A percentile compares a stretch with the other conserved stretches of the same genome.
These are phyloP conservation scores for Trichoderma afroharzianum DNA, from an alignment of 2,329 filamentous ascomycete species.

Conservation along the genomic window DNA sequence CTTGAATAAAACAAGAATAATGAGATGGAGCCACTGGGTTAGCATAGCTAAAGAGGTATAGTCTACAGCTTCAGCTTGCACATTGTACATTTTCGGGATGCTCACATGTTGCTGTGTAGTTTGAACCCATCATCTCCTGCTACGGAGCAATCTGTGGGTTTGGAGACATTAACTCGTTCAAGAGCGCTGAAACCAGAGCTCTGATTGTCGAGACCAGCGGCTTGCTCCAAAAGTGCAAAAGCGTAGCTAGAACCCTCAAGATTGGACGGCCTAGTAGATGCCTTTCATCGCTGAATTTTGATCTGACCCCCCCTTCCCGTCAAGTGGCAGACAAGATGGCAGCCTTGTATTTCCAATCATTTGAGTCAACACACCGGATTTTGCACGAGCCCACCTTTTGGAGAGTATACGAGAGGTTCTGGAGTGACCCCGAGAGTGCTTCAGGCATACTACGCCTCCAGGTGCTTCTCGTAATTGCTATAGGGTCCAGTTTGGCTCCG, in stretches of 20 bases:
- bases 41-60: neutral
- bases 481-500: conserved; percentile 27
- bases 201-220: conserved; percentile 21
- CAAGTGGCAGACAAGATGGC: conserved; percentile 48
- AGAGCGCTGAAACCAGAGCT: neutral
- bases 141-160: neutral
- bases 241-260: conserved; percentile 32
- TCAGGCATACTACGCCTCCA: conserved; percentile 41
- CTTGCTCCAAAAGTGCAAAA: conserved; percentile 28
- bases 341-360: conserved; percentile 50
- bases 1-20: neutral
- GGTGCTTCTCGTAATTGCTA: conserved; percentile 36
- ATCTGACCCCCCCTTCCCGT: conserved; percentile 23
- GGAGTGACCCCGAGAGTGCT: neutral
- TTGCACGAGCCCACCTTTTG: conserved; percentile 43
- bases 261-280: neutral
- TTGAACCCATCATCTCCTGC: neutral
- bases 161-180: neutral
- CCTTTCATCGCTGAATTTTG: neutral
- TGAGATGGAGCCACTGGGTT: neutral
- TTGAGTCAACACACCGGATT: conserved; percentile 55
- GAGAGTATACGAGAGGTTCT: neutral
- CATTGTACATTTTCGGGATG: neutral
- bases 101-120: neutral
- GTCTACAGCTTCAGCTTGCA: neutral